Evolutionary conservation across 148 eudicot species (phyloP).

Genomic region (Amaranthus cruentus): DNA sequence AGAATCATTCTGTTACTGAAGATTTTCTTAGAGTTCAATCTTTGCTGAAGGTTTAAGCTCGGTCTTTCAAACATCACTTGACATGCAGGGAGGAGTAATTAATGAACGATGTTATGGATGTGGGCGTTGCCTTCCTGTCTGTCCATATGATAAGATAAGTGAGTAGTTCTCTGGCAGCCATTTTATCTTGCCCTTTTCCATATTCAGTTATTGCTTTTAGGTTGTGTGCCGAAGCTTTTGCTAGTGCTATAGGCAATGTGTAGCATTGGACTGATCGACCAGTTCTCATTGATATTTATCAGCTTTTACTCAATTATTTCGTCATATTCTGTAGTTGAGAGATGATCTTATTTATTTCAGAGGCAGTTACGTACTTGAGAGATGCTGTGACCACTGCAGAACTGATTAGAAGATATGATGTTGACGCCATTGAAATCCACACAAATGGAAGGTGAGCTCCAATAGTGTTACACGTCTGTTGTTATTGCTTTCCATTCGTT

Average conservation of each 20-base stretch:
- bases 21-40: background rate
- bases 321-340: background rate
- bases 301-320: background rate
- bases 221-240: background rate
- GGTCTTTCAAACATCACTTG: background rate
- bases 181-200: background rate
- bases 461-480: background rate
- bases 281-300: background rate
- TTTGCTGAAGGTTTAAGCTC: background rate
- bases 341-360: slow-evolving; percentile 32
- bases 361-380: slow-evolving; percentile 59
- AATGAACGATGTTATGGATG: slow-evolving; percentile 93
- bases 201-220: background rate
- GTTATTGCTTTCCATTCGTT: background rate
- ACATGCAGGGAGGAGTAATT: slow-evolving; percentile 67
- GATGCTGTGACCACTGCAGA: slow-evolving; percentile 63
- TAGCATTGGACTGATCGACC: background rate
- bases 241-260: too few species aligned
- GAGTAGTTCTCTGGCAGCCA: slow-evolving; percentile 4
- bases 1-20: background rate
- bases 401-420: slow-evolving; percentile 61
- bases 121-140: slow-evolving; percentile 83
- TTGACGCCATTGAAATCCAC: slow-evolving; percentile 91
- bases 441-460: slow-evolving; percentile 76
- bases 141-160: slow-evolving; percentile 92